phyloP scores from a whole-genome alignment of 179 eudicot species.

The Silene noctiflora region DNA sequence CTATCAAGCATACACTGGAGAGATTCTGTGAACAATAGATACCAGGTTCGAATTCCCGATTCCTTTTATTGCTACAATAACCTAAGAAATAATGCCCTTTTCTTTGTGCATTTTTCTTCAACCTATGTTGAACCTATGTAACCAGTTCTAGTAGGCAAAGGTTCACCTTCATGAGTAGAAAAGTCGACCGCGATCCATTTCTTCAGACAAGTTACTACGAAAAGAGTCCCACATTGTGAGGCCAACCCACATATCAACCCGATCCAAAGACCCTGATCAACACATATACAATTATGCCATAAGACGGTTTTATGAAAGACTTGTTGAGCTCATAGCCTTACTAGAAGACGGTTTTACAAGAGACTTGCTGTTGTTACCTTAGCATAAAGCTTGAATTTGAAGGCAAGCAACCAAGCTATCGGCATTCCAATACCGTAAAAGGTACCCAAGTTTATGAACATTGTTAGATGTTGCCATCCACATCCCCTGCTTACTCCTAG shows the following conservation, averaged over 20 bases:
- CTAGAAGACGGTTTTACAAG: neutral
- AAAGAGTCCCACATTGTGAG: conserved; percentile 18
- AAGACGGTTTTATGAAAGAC: too few relatives aligned
- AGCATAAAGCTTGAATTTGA: conserved; percentile 46
- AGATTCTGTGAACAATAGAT: too few relatives aligned
- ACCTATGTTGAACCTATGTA: neutral
- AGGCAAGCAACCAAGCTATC: conserved; percentile 49
- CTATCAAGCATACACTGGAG: too few relatives aligned
- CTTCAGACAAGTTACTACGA: conserved; percentile 14
- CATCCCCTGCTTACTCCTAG: conserved; percentile 77
- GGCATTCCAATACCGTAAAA: conserved; percentile 65
- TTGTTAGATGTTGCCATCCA: conserved; percentile 67
- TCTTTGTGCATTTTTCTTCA: too few relatives aligned
- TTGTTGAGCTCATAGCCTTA: too few relatives aligned
- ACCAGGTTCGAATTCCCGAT: too few relatives aligned
- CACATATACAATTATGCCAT: neutral
- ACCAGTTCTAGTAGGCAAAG: neutral
- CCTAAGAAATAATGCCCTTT: too few relatives aligned
- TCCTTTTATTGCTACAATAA: too few relatives aligned
- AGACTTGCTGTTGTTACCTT: conserved; percentile 32
- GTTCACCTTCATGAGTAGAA: conserved; percentile 2
- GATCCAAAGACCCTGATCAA: conserved; percentile 60
- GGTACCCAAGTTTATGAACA: conserved; percentile 48
- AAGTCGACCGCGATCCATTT: conserved; percentile 21
- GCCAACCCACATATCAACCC: conserved; percentile 47